Percentiles rank a stretch among this genome's conserved stretches.
phyloP scores from a whole-genome alignment of 768 basidiomycete genomes.

The Termitomyces sp. region DNA sequence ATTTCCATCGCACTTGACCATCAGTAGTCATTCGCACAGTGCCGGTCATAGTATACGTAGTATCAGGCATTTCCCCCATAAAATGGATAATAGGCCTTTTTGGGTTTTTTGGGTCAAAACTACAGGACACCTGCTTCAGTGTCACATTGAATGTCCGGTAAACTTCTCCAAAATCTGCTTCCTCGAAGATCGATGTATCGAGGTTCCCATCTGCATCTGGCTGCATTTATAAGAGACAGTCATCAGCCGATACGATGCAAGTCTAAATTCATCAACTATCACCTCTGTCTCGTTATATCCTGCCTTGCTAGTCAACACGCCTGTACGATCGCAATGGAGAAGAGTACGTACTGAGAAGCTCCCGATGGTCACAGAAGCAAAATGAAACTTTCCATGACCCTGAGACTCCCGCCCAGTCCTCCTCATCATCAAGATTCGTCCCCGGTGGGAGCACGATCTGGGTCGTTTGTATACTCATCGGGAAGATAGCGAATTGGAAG shows the following conservation, averaged over 20 bases:
- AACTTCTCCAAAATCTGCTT: constrained; percentile 43
- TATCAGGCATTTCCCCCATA: constrained; percentile 43
- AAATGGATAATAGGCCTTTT: constrained; percentile 50
- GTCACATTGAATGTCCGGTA: constrained; percentile 44
- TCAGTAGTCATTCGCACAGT: constrained; percentile 52
- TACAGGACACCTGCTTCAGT: constrained; percentile 35
- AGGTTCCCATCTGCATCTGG: constrained; percentile 25
- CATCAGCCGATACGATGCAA: neutral
- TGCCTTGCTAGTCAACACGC: neutral
- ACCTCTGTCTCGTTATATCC: constrained; percentile 38
- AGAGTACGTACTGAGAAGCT: constrained; percentile 49
- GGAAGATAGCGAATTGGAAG: constrained; percentile 32
- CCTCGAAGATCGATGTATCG: constrained; percentile 45
- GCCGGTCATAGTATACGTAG: constrained; percentile 44
- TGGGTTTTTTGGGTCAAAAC: constrained; percentile 42
- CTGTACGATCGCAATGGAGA: neutral
- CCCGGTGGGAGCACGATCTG: constrained; percentile 42
- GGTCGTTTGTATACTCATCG: constrained; percentile 48
- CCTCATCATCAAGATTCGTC: constrained; percentile 28
- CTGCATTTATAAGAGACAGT: constrained; percentile 13
- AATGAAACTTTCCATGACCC: constrained; percentile 63
- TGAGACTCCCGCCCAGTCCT: constrained; percentile 56
- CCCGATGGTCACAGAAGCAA: constrained; percentile 64
- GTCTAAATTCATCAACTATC: constrained; percentile 2
- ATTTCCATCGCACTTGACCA: constrained; percentile 56